These are phyloP conservation scores for Nemania serpens DNA, from an alignment of 2,329 filamentous ascomycete species.

Conservation along the genomic window DNA sequence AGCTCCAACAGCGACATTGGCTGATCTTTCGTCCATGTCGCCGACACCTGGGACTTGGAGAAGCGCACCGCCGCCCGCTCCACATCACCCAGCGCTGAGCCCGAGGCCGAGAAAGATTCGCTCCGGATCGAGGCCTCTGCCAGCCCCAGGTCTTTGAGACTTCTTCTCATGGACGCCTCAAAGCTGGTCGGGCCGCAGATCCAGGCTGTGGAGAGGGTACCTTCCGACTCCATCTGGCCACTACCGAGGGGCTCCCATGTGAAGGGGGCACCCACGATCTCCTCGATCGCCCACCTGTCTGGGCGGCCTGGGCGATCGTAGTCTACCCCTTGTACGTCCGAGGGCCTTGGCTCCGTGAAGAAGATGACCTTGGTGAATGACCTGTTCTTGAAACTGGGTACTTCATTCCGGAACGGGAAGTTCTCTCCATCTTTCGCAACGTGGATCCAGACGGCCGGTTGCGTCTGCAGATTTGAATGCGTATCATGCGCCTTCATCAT, in stretches of 20 bases:
- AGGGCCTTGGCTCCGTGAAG: slow-evolving; percentile 27
- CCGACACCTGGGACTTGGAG: slow-evolving; percentile 25
- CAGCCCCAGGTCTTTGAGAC: slow-evolving; percentile 19
- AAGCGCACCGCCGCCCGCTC: slow-evolving; percentile 29
- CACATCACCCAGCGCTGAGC: slow-evolving; percentile 21
- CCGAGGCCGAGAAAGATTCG: slow-evolving; percentile 27
- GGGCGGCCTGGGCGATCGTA: slow-evolving; percentile 30
- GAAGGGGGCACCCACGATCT: slow-evolving; percentile 25
- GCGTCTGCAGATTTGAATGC: slow-evolving; percentile 25
- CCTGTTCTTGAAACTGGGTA: slow-evolving; percentile 18
- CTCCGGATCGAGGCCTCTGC: slow-evolving; percentile 27
- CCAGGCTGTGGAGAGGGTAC: slow-evolving; percentile 24
- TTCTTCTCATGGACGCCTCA: slow-evolving; percentile 20
- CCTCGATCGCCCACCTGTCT: slow-evolving; percentile 14
- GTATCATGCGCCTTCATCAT: slow-evolving; percentile 35
- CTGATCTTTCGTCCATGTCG: slow-evolving; percentile 27
- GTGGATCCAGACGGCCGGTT: slow-evolving; percentile 33
- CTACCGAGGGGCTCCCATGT: slow-evolving; percentile 27
- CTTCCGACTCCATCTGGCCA: slow-evolving; percentile 22
- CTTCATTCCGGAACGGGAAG: slow-evolving; percentile 25
- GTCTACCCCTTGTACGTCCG: slow-evolving; percentile 22
- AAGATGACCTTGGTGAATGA: slow-evolving; percentile 27
- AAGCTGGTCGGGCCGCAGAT: slow-evolving; percentile 32
- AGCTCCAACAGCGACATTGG: slow-evolving; percentile 33
- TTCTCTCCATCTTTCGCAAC: slow-evolving; percentile 21